Conservation (phyloP, 1,284 basidiomycete genomes). For the Cutaneotrichosporon daszewskae region DNA sequence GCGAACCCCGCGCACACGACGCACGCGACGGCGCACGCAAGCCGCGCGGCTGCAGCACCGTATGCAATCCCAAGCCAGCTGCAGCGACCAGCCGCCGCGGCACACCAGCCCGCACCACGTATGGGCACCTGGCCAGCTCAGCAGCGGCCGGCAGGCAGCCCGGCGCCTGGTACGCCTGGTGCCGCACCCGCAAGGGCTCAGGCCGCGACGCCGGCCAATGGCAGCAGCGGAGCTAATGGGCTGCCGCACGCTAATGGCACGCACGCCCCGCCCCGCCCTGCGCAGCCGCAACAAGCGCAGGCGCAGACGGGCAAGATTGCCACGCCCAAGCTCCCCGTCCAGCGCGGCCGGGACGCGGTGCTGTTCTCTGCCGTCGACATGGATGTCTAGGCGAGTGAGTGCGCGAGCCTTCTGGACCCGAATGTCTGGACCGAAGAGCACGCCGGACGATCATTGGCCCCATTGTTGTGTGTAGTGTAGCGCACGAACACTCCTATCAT, state of each 20-base stretch:
- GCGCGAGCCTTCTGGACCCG: no score
- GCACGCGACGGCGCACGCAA: conserved; percentile 10
- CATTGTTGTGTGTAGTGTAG: not conserved
- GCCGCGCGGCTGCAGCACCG: not conserved
- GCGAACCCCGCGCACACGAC: no score
- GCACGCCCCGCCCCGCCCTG: conserved; percentile 7
- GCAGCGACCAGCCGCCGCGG: conserved; percentile 3
- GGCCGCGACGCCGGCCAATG: not conserved
- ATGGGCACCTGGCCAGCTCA: conserved; percentile 26
- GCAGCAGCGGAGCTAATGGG: not conserved
- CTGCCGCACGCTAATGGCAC: no score
- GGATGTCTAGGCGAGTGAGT: no score
- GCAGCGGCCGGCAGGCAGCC: not conserved
- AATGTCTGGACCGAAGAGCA: no score
- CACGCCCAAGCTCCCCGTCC: conserved; percentile 19
- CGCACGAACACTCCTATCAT: no score
- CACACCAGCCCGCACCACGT: conserved; percentile 2
- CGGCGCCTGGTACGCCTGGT: not conserved
- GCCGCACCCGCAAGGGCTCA: not conserved
- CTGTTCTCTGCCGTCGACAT: conserved; percentile 30
- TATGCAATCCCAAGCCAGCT: conserved; percentile 4
- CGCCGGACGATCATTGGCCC: not conserved
- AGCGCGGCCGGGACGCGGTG: conserved; percentile 39
- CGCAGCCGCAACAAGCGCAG: conserved; percentile 9
- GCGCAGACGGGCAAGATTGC: conserved; percentile 5